Conservation (phyloP, 257 asterid species). For the Ligustrum vulgare region DNA sequence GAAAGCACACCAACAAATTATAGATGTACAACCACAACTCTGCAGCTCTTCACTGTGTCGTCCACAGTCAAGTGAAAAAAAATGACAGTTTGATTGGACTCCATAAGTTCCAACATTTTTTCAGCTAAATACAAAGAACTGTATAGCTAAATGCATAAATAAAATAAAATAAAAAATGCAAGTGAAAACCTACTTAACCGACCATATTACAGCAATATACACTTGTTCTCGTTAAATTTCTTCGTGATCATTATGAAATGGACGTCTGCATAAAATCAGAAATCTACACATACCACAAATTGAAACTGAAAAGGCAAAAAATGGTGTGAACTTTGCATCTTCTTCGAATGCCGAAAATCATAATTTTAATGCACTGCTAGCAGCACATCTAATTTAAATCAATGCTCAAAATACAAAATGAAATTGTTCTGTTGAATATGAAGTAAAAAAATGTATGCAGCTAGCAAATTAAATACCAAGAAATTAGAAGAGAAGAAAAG, state of each 20-base stretch:
- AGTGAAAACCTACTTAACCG: not conserved
- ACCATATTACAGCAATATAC: not conserved
- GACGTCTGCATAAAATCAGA: not conserved
- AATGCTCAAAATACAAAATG: not conserved
- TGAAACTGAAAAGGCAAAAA: not conserved
- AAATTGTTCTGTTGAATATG: not conserved
- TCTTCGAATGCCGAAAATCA: not conserved
- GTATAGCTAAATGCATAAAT: not conserved
- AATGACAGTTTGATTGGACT: not conserved
- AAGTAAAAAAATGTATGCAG: not conserved
- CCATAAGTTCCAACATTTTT: not conserved
- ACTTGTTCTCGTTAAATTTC: not conserved
- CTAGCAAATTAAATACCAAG: not conserved
- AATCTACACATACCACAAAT: not conserved
- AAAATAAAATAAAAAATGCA: not conserved
- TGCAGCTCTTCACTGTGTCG: not conserved
- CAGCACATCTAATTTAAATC: not conserved
- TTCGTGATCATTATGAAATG: not conserved
- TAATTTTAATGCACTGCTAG: not conserved
- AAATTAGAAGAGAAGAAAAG: not conserved
- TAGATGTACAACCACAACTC: not conserved
- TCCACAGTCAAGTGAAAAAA: not conserved
- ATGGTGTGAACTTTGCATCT: not conserved
- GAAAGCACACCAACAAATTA: not conserved
- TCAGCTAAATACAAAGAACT: too few species aligned